Evolutionary conservation across 257 asterid genomes (phyloP), one percentile per base, ranked within the genome.

Genomic region (Ehretia macrophylla): DNA sequence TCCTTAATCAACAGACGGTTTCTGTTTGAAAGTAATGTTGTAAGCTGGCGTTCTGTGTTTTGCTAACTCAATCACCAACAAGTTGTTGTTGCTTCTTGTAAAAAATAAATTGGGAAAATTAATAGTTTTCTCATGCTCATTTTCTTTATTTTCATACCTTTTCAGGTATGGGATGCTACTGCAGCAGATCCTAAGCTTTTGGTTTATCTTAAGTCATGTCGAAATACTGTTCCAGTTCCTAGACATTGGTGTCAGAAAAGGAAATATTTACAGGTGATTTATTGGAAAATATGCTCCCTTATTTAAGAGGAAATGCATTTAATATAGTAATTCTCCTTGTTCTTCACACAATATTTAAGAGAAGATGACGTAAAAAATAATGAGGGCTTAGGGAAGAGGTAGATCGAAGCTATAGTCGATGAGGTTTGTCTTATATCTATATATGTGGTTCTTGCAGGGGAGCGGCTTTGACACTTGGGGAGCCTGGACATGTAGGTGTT

Each of bases 141-240:
- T 4, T 22, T 22, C 12, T 42, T 17, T 20, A 56, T 70, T 49
- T 58, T 56, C 3, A 42, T 51, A 11, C 35, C 55, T 61, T 44
- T 72, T 73, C 68, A 92, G 99, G 97, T 92, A n/a, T 92, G 99
- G 99, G 99, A 92, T 72, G 97, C 99, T 47, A 92, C 99, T 69
- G 69, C 99, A 22, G 42, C 88, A 18, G 99, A 88, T 67, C 97
- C 97, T 11, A 92, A 92, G 81, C 85, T 92, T 56, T 75, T 92
- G 81, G 99, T 92, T 14, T 88, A 57, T 74, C 84, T 92, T 55
- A 92, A 92, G 77, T 88, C 99, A 10, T 92, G 88, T 62, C 80
- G 96, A 53, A 92, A 92, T 61, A 81, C 97, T 21, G 99, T 92
- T 68, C 96, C 96, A 11, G 99, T 92, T 58, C 99, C 99, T 14